A percentile compares a stretch with the other conserved stretches of the same genome.
These are phyloP conservation scores for Pyricularia sp. DNA, from an alignment of 2,329 filamentous ascomycete genomes.

Conservation along the genomic window DNA sequence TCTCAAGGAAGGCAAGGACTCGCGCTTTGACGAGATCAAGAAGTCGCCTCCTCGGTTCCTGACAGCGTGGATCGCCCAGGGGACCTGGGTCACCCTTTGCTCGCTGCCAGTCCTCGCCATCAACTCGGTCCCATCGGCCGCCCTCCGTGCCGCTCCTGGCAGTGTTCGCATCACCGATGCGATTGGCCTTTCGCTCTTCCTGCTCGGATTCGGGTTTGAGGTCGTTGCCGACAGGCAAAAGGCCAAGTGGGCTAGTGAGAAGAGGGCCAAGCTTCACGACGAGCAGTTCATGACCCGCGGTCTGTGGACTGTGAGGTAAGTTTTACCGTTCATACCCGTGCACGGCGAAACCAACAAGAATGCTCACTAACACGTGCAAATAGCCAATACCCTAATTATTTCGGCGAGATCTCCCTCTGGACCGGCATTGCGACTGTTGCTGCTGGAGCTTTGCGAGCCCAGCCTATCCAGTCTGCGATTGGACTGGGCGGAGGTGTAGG, in stretches of 20 bases:
- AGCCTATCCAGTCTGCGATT: constrained; percentile 46
- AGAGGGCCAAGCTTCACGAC: constrained; percentile 54
- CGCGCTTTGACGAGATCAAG: constrained; percentile 33
- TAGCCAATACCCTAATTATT: constrained; percentile 59
- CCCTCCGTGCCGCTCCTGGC: constrained; percentile 37
- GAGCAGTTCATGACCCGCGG: constrained; percentile 58
- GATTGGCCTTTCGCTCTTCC: constrained; percentile 38
- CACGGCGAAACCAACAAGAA: background rate
- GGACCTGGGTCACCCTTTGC: constrained; percentile 59
- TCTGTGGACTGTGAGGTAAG: constrained; percentile 47
- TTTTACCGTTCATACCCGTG: background rate
- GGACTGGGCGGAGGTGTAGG: constrained; percentile 36
- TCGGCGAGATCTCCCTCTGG: constrained; percentile 63
- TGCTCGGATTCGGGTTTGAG: constrained; percentile 51
- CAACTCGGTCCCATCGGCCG: constrained; percentile 48
- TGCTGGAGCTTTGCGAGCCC: constrained; percentile 43
- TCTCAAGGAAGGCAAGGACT: constrained; percentile 47
- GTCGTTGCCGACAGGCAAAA: constrained; percentile 56
- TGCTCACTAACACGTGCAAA: background rate
- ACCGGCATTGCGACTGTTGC: constrained; percentile 53
- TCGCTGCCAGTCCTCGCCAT: constrained; percentile 55
- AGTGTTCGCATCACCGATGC: constrained; percentile 23
- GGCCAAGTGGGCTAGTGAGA: constrained; percentile 48
- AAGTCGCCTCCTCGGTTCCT: constrained; percentile 24
- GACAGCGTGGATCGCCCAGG: constrained; percentile 41